Evolutionary conservation across 345 rosid species (phyloP).

Genomic region (Raphanus raphanistrum): DNA sequence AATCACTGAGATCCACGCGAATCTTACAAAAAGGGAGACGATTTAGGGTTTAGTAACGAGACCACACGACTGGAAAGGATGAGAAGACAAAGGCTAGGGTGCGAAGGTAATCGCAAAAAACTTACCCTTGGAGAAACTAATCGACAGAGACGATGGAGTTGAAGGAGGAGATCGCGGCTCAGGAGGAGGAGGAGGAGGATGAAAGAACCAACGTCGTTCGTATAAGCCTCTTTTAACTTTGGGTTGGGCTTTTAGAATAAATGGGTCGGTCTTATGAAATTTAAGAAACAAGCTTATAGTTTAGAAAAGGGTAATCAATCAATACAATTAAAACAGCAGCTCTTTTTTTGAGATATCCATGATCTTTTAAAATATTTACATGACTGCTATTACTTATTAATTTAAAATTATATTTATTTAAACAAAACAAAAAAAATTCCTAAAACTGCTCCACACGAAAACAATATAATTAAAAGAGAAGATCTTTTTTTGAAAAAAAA

Average conservation of each 20-base stretch:
- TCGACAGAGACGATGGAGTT: neutral
- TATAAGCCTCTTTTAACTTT: slow-evolving; percentile 10
- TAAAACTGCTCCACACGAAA: too few species aligned
- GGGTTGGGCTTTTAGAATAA: neutral
- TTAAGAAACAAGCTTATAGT: too few species aligned
- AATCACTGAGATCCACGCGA: slow-evolving; percentile 4
- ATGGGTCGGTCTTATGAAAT: neutral
- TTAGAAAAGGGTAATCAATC: too few species aligned
- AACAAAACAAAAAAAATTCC: too few species aligned
- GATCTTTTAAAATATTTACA: too few species aligned
- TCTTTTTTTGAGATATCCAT: too few species aligned
- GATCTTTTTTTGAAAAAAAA: too few species aligned
- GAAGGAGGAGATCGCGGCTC: neutral
- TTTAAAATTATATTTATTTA: too few species aligned
- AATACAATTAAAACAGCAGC: too few species aligned
- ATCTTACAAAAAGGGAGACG: neutral
- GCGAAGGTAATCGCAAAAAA: neutral
- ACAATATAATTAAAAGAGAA: too few species aligned
- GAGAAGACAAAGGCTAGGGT: neutral
- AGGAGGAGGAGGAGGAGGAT: neutral
- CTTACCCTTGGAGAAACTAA: slow-evolving; percentile 7
- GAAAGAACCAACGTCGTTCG: slow-evolving; percentile 6
- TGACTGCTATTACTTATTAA: too few species aligned
- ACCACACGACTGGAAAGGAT: neutral
- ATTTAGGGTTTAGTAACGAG: neutral